These are phyloP conservation scores for Oxyria digyna DNA, from an alignment of 148 eudicot genomes.

Conservation along the genomic window DNA sequence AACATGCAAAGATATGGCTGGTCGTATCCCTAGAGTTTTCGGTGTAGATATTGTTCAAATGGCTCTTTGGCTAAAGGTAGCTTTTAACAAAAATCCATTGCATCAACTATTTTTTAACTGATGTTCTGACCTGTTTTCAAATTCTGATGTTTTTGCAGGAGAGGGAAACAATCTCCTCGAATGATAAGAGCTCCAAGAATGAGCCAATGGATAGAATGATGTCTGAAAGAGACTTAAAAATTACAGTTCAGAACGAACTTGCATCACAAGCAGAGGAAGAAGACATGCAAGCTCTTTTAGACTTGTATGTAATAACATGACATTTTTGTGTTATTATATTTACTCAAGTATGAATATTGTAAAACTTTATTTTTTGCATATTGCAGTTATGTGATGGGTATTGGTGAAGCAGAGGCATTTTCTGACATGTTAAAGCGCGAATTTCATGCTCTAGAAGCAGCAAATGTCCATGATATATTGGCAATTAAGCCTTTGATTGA, in stretches of 20 bases:
- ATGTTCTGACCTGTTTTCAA: neutral
- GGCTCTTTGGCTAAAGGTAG: conserved; percentile 99
- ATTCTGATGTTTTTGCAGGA: conserved; percentile 32
- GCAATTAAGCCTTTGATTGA: conserved; percentile 75
- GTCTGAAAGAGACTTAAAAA: conserved; percentile 50
- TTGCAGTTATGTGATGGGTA: conserved; percentile 91
- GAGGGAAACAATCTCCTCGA: conserved; percentile 42
- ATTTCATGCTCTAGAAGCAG: conserved; percentile 96
- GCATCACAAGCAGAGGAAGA: conserved; percentile 95
- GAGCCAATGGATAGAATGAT: conserved; percentile 36
- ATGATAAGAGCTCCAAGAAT: conserved; percentile 43
- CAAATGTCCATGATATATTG: conserved; percentile 95
- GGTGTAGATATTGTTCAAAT: conserved; percentile 97
- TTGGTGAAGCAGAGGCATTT: conserved; percentile 98
- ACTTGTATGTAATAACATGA: conserved; percentile 61
- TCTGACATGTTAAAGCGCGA: conserved; percentile 94
- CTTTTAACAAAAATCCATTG: neutral
- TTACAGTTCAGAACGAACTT: conserved; percentile 88
- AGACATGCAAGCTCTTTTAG: conserved; percentile 96
- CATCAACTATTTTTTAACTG: neutral
- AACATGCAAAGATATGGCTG: conserved; percentile 74
- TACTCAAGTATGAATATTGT: neutral
- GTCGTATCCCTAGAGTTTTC: conserved; percentile 84
- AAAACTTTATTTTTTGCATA: no score
- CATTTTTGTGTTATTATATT: neutral